A percentile compares a stretch with the other conserved stretches of the same genome.
Evolutionary conservation across 2,329 filamentous ascomycete species (phyloP).

Genomic region (Teratosphaeria zuluensis): DNA sequence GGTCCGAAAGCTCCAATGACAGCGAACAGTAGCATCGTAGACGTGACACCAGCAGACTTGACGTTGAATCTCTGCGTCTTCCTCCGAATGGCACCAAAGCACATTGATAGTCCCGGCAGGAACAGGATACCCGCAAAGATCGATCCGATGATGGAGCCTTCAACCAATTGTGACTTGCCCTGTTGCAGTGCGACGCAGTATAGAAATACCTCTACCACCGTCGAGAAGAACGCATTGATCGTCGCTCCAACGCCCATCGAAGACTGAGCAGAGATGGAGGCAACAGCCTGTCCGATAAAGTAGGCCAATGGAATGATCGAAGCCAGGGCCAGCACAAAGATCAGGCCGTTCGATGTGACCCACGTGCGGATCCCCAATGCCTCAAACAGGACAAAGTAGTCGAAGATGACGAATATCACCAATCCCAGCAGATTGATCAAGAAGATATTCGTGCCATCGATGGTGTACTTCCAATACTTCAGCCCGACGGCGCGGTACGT

Average conservation of each 20-base stretch:
- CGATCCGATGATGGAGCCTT: conserved; percentile 94
- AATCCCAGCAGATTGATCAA: conserved; percentile 92
- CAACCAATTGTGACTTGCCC: conserved; percentile 85
- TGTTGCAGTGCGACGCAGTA: conserved; percentile 91
- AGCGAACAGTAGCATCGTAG: conserved; percentile 94
- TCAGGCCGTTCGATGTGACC: conserved; percentile 72
- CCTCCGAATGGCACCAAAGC: conserved; percentile 92
- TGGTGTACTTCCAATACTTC: conserved; percentile 98
- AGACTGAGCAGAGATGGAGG: conserved; percentile 95
- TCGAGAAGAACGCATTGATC: conserved; percentile 97
- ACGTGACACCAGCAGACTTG: conserved; percentile 89
- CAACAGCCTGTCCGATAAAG: conserved; percentile 96
- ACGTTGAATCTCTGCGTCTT: conserved; percentile 99
- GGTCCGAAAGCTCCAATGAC: conserved; percentile 92
- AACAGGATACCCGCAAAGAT: conserved; percentile 96
- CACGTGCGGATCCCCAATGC: conserved; percentile 59
- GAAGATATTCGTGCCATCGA: conserved; percentile 98
- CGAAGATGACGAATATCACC: conserved; percentile 88
- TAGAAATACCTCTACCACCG: conserved; percentile 91
- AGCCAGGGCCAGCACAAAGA: conserved; percentile 73
- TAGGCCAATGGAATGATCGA: conserved; percentile 96
- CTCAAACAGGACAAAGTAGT: conserved; percentile 71
- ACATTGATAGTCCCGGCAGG: conserved; percentile 92
- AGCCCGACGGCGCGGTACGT: conserved; percentile 90
- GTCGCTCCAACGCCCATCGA: conserved; percentile 97